phyloP scores from a whole-genome alignment of 2,329 filamentous ascomycete genomes.

The Fusarium hostae region DNA sequence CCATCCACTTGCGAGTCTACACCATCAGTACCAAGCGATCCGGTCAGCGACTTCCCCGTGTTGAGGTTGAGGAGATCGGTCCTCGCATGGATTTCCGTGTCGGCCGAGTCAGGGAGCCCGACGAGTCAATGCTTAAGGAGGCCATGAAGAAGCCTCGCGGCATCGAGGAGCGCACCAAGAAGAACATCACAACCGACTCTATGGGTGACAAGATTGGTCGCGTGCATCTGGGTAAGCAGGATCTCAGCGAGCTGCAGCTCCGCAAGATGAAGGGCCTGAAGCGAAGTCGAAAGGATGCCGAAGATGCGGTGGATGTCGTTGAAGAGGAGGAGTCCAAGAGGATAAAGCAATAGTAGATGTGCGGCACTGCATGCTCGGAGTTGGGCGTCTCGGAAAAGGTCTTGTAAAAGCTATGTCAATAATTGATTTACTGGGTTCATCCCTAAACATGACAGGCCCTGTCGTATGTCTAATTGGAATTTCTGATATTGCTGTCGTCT shows the following conservation, averaged over 20 bases:
- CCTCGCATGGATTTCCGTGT: slow-evolving; percentile 92
- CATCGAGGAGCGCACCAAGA: slow-evolving; percentile 83
- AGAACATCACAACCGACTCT: slow-evolving; percentile 91
- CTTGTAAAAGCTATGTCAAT: slow-evolving; percentile 42
- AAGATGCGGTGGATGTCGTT: slow-evolving; percentile 58
- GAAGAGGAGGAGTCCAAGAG: slow-evolving; percentile 53
- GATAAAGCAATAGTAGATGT: slow-evolving; percentile 47
- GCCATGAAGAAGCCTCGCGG: slow-evolving; percentile 87
- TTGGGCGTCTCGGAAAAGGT: slow-evolving; percentile 49
- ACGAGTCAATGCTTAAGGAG: slow-evolving; percentile 84
- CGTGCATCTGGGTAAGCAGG: slow-evolving; percentile 90
- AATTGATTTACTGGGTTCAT: slow-evolving; percentile 43
- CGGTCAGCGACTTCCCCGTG: slow-evolving; percentile 85
- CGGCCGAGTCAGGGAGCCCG: slow-evolving; percentile 82
- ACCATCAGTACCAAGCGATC: slow-evolving; percentile 86
- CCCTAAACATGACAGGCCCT: slow-evolving; percentile 7
- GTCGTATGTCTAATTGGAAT: not conserved
- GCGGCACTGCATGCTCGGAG: slow-evolving; percentile 42
- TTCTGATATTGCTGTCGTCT: not conserved
- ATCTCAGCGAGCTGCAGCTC: slow-evolving; percentile 87
- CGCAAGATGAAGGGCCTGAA: slow-evolving; percentile 99
- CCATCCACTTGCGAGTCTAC: slow-evolving; percentile 80
- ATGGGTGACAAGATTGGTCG: slow-evolving; percentile 97
- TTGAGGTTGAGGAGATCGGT: slow-evolving; percentile 95
- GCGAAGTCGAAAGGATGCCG: slow-evolving; percentile 74